Evolutionary conservation across 148 eudicot species (phyloP).

Genomic region (Diospyros kaki): DNA sequence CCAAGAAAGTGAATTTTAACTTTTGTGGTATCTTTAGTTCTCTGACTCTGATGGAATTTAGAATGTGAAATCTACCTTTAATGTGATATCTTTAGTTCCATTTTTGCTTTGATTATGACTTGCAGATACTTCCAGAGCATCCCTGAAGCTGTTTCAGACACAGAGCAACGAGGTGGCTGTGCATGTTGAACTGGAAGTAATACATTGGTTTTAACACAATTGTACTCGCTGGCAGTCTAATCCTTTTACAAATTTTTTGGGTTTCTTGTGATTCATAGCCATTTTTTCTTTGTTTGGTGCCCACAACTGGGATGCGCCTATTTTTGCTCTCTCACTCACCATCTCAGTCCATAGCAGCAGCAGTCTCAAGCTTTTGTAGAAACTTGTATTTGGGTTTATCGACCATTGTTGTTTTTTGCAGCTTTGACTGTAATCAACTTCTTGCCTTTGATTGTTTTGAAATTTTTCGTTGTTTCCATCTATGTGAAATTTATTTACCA

Average conservation of each 20-base stretch:
- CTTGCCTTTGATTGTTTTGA: too few species aligned
- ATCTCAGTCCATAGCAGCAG: neutral
- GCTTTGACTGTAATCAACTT: too few species aligned
- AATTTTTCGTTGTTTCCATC: too few species aligned
- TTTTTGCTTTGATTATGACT: neutral
- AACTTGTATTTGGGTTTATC: too few species aligned
- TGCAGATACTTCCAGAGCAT: constrained; percentile 29
- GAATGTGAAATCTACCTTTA: neutral
- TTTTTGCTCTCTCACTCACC: neutral
- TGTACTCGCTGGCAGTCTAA: neutral
- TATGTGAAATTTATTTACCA: too few species aligned
- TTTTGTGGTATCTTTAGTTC: neutral
- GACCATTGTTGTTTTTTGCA: too few species aligned
- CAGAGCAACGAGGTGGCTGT: constrained; percentile 29
- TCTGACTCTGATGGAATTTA: neutral
- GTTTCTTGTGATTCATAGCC: constrained; percentile 4
- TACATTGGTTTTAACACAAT: neutral
- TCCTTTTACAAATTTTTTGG: neutral
- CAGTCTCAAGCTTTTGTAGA: too few species aligned
- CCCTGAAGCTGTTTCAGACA: constrained; percentile 22
- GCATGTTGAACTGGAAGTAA: constrained; percentile 16
- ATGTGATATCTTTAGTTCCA: neutral
- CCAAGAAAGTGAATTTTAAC: neutral
- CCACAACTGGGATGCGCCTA: too few species aligned
- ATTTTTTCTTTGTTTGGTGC: neutral